Base-by-base conservation (phyloP, 768 basidiomycete genomes). In the Tulasnella sp. region DNA sequence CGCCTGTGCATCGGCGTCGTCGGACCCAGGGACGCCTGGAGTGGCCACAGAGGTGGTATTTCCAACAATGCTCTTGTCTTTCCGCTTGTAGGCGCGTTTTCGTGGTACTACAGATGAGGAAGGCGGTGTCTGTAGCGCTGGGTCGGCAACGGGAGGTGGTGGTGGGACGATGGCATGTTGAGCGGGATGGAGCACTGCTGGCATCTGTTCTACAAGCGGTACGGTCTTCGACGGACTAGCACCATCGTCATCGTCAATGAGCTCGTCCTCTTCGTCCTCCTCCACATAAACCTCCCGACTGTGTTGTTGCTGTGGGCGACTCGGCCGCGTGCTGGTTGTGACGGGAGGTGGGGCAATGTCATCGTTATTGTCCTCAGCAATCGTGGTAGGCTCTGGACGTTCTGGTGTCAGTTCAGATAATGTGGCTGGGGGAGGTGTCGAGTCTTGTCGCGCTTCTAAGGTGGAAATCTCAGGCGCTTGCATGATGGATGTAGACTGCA, bases 251-350 rank as follows among this genome's bases (percentile, higher is more conserved):
- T 56, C 55, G 24, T 56, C 55, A 47, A 43, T 43, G 13, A 56
- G 55, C 27, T 56, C 55, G 23, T 56, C 55, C 17, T 56, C 55
- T n/a, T 56, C 55, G 23, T 56, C 55, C 13, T 56, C 55, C n/a
- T 21, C n/a, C 2, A 56, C 55, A 44, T 56, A 56, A 11, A 56
- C 55, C 45, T 48, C 45, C 45, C 45, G 45, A 27, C 26, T 10
- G 19, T 10, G 45, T 5, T 48, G 8, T 27, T 21, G n/a, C 41
- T 38, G 55, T 15, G 10, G 41, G 8, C 55, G 38, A n/a, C 1
- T 43, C 30, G 19, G 23, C 42, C 43, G 34, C 19, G 8, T 23
- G 41, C 44, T 47, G 55, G 41, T 43, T 9, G 3, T 30, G 23
- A 43, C 30, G 8, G 55, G 21, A 44, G 23, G 13, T 43, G 55